Conservation (phyloP, 345 rosid genomes). For the Citrus maxima region DNA sequence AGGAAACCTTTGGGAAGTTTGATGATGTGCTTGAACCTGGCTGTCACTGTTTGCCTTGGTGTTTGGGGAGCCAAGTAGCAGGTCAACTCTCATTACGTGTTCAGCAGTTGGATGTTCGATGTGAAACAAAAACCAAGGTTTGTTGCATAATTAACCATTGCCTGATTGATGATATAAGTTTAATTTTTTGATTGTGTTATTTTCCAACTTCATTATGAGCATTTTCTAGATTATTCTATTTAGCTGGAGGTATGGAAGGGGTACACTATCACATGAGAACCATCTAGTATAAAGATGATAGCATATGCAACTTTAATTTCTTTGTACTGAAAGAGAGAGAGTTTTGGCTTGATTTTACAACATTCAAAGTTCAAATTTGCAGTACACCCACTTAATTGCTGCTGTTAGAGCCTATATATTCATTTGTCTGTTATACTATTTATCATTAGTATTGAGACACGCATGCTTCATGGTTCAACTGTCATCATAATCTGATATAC, state of each 20-base stretch:
- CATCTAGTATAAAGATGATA: neutral
- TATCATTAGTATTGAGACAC: neutral
- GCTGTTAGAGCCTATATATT: neutral
- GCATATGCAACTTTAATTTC: neutral
- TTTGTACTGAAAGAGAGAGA: neutral
- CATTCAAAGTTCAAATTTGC: neutral
- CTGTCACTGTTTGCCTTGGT: constrained; percentile 85
- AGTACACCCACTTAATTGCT: neutral
- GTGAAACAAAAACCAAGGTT: constrained; percentile 94
- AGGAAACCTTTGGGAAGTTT: constrained; percentile 71
- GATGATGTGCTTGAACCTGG: constrained; percentile 77
- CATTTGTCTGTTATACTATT: neutral
- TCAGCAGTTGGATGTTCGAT: constrained; percentile 79
- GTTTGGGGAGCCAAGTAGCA: constrained; percentile 64
- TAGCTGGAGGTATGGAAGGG: neutral
- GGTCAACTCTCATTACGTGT: constrained; percentile 69
- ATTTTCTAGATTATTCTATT: neutral
- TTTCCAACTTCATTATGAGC: neutral
- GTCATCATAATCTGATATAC: neutral
- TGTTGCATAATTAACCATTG: neutral
- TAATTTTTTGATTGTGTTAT: neutral
- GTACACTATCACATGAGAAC: neutral
- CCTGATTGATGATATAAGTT: neutral
- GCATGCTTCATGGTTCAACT: neutral
- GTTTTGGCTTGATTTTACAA: neutral